Base-by-base conservation (phyloP, 75 land plant species). In the Selaginella tamariscina region DNA sequence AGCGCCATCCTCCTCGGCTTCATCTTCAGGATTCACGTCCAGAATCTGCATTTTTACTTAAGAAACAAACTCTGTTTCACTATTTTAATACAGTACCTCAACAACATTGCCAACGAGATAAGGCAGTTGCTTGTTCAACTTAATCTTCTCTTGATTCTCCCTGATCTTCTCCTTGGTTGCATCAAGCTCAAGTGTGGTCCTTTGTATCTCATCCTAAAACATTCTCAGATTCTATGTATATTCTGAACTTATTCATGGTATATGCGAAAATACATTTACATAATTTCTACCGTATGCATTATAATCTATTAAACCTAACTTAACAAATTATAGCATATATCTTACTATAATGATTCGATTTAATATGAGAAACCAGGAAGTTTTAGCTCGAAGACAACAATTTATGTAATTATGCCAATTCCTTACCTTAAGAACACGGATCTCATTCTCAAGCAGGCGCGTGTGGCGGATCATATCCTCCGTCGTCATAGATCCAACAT, bases 1-100 rank as follows among this genome's bases (percentile, higher is more conserved):
- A 18, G 97, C 99, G 65, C 99, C 99, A 83, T 95, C 99, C 67
- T 95, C 99, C 56, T 95, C 99, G 30, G 97, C 97, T 54, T 95
- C 99, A 33, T 95, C 99, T 56, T 95, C 99, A 0, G 99, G 96
- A 65, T 83, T 95, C 79, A 95, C 90, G 64, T 95, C 99, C 80
- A 95, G 70, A 55, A 95, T 95, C 99, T 95, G 31, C 27, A 64
- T 56, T n/a, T n/a, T n/a, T n/a, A n/a, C n/a, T n/a, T n/a, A n/a
- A n/a, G n/a, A n/a, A n/a, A n/a, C n/a, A n/a, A n/a, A n/a, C n/a
- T n/a, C n/a, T n/a, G n/a, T n/a, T n/a, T n/a, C n/a, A n/a, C n/a
- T n/a, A n/a, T n/a, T n/a, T n/a, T n/a, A n/a, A n/a, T n/a, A n/a
- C n/a, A n/a, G 15, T 56, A 93, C 98, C 96, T 93, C 98, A 27